phyloP scores from a whole-genome alignment of 768 basidiomycete genomes.

The Mycena capillaripes region DNA sequence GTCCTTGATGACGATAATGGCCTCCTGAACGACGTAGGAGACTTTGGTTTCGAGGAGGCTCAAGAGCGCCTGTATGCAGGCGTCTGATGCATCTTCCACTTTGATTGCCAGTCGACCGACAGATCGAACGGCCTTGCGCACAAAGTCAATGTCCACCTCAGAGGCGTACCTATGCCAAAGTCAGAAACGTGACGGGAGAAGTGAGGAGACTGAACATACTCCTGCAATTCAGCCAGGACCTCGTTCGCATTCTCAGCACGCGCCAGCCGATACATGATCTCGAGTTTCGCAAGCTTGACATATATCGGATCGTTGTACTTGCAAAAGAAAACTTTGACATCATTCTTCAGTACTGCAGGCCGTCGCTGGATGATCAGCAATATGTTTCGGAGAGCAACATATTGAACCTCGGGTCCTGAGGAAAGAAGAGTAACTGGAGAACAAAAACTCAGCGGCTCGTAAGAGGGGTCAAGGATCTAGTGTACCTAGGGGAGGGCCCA shows the following conservation, averaged over 20 bases:
- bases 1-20: slow-evolving; percentile 97
- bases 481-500: slow-evolving; percentile 95
- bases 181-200: background rate
- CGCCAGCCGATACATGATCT: slow-evolving; percentile 98
- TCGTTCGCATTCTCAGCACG: slow-evolving; percentile 95
- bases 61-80: slow-evolving; percentile 90
- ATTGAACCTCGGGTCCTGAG: slow-evolving; percentile 98
- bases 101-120: slow-evolving; percentile 99
- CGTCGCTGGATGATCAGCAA: slow-evolving; percentile 96
- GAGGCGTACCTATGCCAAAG: slow-evolving; percentile 86
- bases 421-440: slow-evolving; percentile 90
- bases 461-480: slow-evolving; percentile 13
- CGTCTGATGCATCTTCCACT: slow-evolving; percentile 89
- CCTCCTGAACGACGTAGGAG: slow-evolving; percentile 96
- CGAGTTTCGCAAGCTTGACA: slow-evolving; percentile 97
- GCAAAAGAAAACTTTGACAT: slow-evolving; percentile 99
- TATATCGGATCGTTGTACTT: slow-evolving; percentile 99
- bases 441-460: slow-evolving; percentile 12
- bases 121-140: slow-evolving; percentile 96
- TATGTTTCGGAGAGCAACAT: slow-evolving; percentile 96
- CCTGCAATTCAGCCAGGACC: slow-evolving; percentile 94
- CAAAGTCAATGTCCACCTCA: slow-evolving; percentile 98
- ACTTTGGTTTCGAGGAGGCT: slow-evolving; percentile 93
- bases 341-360: slow-evolving; percentile 92
- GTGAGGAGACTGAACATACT: slow-evolving; percentile 64